These are phyloP conservation scores for Cymbopogon citratus DNA, from an alignment of 176 grass and related monocot genomes.

Conservation along the genomic window DNA sequence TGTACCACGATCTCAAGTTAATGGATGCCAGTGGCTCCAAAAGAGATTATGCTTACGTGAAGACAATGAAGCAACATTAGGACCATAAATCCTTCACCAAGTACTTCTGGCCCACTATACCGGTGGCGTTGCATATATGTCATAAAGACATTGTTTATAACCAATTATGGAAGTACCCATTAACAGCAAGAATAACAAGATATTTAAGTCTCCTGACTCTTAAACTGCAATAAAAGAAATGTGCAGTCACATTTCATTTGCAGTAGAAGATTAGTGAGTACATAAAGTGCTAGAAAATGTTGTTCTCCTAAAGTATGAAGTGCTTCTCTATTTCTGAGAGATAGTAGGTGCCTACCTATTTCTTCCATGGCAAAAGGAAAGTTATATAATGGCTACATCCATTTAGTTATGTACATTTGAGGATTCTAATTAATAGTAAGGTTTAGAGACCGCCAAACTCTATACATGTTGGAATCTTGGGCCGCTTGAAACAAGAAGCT, in stretches of 20 bases:
- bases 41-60: not conserved
- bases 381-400: not conserved
- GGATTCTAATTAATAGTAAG: not conserved
- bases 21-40: not conserved
- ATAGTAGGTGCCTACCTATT: not conserved
- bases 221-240: not conserved
- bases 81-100: not conserved
- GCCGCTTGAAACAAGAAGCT: not conserved
- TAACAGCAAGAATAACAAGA: not conserved
- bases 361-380: not conserved
- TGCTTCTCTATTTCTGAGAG: not conserved
- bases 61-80: not conserved
- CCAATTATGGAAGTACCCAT: not conserved
- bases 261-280: not conserved
- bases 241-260: not conserved
- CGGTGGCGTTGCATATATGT: not conserved
- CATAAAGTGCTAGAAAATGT: not conserved
- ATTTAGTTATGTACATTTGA: not conserved
- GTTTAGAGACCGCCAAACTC: not conserved
- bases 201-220: not conserved
- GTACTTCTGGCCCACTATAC: not conserved
- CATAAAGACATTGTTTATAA: not conserved
- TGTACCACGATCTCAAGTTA: not conserved
- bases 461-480: not conserved
- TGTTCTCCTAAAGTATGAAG: not conserved